Evolutionary conservation across 139 green algal species (phyloP).

Genomic region (Tetradesmus obliquus): DNA sequence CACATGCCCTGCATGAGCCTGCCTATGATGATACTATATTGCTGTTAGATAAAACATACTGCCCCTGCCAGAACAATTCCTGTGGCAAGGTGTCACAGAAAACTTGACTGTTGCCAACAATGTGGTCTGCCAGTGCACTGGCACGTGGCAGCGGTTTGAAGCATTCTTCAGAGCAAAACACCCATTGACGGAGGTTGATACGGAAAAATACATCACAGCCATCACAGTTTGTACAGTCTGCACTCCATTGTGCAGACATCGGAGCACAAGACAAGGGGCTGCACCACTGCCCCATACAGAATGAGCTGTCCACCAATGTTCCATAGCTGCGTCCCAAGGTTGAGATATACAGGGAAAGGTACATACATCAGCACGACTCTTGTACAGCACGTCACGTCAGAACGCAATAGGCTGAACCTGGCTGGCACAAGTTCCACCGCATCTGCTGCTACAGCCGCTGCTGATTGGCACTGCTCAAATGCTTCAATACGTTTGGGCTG

Average conservation of each 20-base stretch:
- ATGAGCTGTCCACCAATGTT: too few species aligned
- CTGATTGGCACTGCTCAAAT: too few species aligned
- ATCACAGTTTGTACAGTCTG: too few species aligned
- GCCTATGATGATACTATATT: too few species aligned
- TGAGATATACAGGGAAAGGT: neutral
- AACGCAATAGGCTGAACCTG: neutral
- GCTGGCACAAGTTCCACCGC: neutral
- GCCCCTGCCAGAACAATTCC: too few species aligned
- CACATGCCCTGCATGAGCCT: too few species aligned
- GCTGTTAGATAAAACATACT: too few species aligned
- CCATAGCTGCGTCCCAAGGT: neutral
- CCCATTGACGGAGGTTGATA: neutral
- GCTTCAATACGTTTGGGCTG: too few species aligned
- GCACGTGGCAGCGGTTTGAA: neutral
- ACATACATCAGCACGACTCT: neutral
- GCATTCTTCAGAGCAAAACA: neutral
- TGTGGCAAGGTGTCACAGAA: too few species aligned
- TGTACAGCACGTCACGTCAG: neutral
- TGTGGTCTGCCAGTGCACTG: neutral
- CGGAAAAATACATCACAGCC: neutral
- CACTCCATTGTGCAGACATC: too few species aligned
- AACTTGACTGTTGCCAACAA: neutral
- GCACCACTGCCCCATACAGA: too few species aligned
- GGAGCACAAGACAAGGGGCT: too few species aligned
- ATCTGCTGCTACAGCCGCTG: neutral